A percentile compares a stretch with the other conserved stretches of the same genome.
These are phyloP conservation scores for Apostasia ramifera DNA, from an alignment of 106 monocot species.

Conservation along the genomic window DNA sequence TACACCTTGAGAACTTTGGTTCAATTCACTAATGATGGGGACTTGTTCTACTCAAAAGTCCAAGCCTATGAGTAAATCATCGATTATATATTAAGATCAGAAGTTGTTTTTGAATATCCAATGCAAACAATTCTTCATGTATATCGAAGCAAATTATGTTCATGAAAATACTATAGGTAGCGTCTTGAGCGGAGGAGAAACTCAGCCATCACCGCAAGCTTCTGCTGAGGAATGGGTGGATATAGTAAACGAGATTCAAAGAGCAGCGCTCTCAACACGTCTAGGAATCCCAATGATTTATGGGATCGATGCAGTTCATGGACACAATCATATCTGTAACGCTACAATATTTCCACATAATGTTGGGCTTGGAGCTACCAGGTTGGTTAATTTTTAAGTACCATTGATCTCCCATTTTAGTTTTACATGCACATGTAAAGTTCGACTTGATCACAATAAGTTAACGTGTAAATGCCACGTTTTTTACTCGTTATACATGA, in stretches of 20 bases:
- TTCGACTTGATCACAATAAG: not conserved
- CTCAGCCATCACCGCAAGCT: slow-evolving; percentile 36
- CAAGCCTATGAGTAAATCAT: too few relatives aligned
- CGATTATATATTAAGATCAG: too few relatives aligned
- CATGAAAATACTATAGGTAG: slow-evolving; percentile 27
- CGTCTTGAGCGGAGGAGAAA: slow-evolving; percentile 60
- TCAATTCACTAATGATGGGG: too few relatives aligned
- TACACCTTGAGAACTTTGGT: too few relatives aligned
- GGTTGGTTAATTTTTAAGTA: slow-evolving; percentile 18
- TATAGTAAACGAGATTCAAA: slow-evolving; percentile 49
- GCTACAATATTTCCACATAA: slow-evolving; percentile 86
- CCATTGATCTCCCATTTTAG: not conserved
- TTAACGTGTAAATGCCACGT: not conserved
- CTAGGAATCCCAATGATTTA: slow-evolving; percentile 75
- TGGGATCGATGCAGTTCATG: slow-evolving; percentile 61
- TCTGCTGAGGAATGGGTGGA: slow-evolving; percentile 39
- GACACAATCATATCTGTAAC: slow-evolving; percentile 46
- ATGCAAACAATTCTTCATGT: too few relatives aligned
- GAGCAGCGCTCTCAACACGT: slow-evolving; percentile 42
- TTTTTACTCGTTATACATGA: not conserved
- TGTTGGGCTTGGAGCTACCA: slow-evolving; percentile 72
- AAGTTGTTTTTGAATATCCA: too few relatives aligned
- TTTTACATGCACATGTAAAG: not conserved
- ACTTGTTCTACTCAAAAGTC: too few relatives aligned
- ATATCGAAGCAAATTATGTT: not conserved